These are phyloP conservation scores for Auxenochlorella pyrenoidosa DNA, from an alignment of 139 green algal species.

Conservation along the genomic window DNA sequence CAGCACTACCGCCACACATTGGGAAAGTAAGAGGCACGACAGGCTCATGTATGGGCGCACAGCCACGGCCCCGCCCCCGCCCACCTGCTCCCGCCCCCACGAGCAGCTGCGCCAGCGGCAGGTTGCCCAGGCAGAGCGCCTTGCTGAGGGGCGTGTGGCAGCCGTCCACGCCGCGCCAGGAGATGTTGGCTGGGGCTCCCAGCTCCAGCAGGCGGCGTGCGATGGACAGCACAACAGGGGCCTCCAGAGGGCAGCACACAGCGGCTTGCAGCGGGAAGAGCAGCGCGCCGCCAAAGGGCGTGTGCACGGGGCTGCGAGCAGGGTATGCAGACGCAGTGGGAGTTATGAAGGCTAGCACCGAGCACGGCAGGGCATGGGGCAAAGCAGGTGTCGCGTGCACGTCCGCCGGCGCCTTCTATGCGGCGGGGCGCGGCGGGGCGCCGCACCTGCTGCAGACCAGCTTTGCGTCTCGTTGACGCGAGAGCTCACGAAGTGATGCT, in stretches of 20 bases:
- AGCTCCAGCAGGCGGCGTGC: background rate
- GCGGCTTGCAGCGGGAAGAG: slow-evolving; percentile 6
- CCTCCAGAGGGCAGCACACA: background rate
- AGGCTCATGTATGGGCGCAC: no score
- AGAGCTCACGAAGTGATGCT: background rate
- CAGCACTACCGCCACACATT: background rate
- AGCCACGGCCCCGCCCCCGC: no score
- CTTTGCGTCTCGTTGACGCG: background rate
- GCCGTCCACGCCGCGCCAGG: background rate
- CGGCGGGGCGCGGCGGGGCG: no score
- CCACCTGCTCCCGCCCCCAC: background rate
- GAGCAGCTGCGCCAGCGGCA: background rate
- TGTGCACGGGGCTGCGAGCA: background rate
- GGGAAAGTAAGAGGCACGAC: no score
- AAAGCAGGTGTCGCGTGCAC: background rate
- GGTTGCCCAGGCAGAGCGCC: background rate
- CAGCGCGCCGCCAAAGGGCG: background rate
- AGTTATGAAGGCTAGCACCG: background rate
- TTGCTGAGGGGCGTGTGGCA: slow-evolving; percentile 20
- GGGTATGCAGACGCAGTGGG: background rate
- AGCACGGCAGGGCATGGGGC: no score
- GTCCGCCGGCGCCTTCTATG: background rate
- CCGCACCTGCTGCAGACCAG: no score
- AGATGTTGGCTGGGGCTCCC: background rate
- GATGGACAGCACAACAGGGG: background rate